Percentiles rank a stretch among this genome's conserved stretches.
These are phyloP conservation scores for Eucalyptus caleyi DNA, from an alignment of 345 rosid genomes.

Conservation along the genomic window DNA sequence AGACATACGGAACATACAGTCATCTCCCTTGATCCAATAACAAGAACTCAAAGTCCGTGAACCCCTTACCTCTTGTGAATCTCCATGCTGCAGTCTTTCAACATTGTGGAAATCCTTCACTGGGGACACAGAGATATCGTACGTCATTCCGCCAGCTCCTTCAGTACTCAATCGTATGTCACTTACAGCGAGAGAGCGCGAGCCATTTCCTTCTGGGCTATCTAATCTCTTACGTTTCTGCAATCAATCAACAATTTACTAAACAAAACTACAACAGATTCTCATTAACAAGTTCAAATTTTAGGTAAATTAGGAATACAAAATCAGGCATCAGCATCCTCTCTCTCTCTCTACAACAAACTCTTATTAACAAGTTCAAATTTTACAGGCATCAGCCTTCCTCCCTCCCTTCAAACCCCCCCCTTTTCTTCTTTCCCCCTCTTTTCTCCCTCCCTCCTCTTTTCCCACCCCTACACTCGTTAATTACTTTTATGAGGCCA, in stretches of 20 bases:
- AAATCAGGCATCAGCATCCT: background rate
- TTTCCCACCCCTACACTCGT: too few species aligned
- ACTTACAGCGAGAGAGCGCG: constrained; percentile 17
- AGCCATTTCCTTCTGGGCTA: constrained; percentile 13
- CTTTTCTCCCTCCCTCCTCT: too few species aligned
- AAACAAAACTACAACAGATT: background rate
- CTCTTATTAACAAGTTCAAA: background rate
- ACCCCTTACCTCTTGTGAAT: constrained; percentile 39
- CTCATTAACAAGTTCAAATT: background rate
- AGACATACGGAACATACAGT: background rate
- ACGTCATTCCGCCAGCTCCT: constrained; percentile 22
- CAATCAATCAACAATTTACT: background rate
- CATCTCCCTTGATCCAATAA: background rate
- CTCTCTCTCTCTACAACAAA: background rate
- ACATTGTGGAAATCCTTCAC: constrained; percentile 60
- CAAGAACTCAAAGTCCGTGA: background rate
- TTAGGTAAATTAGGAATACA: background rate
- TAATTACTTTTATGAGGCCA: background rate
- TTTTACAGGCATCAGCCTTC: background rate
- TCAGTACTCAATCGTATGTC: constrained; percentile 39
- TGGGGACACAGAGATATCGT: constrained; percentile 52
- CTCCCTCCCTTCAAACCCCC: background rate
- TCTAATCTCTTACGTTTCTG: constrained; percentile 26
- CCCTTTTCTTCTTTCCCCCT: too few species aligned
- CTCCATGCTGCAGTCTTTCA: constrained; percentile 56